Percentiles rank a stretch among this genome's conserved stretches.
These are phyloP conservation scores for Rhodotorula graminis DNA, from an alignment of 768 basidiomycete species.

Conservation along the genomic window DNA sequence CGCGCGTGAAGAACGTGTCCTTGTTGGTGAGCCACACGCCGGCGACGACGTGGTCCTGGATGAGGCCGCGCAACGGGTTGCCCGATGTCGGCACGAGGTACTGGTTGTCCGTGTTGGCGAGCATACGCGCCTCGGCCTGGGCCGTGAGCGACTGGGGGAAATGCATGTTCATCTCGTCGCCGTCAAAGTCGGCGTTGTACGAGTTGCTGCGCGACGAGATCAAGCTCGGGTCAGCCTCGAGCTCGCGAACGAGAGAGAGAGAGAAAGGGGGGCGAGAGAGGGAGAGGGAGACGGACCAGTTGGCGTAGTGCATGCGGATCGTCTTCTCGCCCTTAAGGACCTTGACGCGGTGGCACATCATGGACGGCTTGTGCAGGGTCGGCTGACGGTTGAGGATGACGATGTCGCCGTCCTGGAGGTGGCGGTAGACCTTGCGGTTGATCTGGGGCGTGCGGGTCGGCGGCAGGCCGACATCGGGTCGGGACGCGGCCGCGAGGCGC, in stretches of 20 bases:
- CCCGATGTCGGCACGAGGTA: conserved; percentile 99
- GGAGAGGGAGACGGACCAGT: conserved; percentile 66
- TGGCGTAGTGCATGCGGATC: conserved; percentile 99
- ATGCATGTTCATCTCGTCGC: conserved; percentile 96
- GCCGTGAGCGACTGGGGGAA: conserved; percentile 97
- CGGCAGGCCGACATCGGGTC: conserved; percentile 47
- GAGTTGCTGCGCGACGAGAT: background rate
- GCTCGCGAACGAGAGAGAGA: background rate
- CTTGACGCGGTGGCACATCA: conserved; percentile 96
- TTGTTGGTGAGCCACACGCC: conserved; percentile 99
- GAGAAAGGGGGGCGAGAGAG: background rate
- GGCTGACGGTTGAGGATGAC: conserved; percentile 96
- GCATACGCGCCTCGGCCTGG: conserved; percentile 84
- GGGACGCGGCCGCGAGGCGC: conserved; percentile 23
- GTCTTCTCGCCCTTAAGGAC: conserved; percentile 95
- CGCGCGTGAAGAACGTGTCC: conserved; percentile 87
- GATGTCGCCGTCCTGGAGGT: conserved; percentile 89
- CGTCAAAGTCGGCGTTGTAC: background rate
- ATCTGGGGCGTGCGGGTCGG: conserved; percentile 64
- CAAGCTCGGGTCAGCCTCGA: background rate
- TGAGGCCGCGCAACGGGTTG: conserved; percentile 91
- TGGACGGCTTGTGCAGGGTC: conserved; percentile 96
- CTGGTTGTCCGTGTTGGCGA: conserved; percentile 97
- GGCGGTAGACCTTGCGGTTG: conserved; percentile 97
- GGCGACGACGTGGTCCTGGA: conserved; percentile 97